Conservation (phyloP, 768 basidiomycete genomes). For the Candolleomyces eurysporus region DNA sequence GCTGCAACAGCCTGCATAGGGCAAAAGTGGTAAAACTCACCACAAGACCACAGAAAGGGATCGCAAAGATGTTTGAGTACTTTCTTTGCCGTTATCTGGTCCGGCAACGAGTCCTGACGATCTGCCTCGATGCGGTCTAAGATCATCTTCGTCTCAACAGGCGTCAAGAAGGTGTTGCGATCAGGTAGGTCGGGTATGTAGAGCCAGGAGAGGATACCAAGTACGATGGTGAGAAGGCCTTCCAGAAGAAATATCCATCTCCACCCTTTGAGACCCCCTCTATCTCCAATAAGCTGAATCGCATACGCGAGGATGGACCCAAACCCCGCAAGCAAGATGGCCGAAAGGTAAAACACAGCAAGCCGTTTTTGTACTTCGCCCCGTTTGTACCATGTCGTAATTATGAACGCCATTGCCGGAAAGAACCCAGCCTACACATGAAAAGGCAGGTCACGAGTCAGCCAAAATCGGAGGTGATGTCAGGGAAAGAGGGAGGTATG, state of each 20-base stretch:
- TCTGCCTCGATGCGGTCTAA: constrained; percentile 48
- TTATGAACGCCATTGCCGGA: constrained; percentile 12
- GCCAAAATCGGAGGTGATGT: too few species aligned
- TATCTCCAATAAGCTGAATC: constrained; percentile 39
- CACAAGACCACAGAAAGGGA: constrained; percentile 48
- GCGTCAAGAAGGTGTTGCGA: constrained; percentile 42
- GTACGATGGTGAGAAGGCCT: constrained; percentile 39
- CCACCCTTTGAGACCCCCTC: constrained; percentile 42
- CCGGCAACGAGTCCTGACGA: constrained; percentile 48
- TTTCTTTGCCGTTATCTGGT: constrained; percentile 35
- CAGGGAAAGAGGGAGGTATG: constrained; percentile 34
- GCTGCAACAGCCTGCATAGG: neutral
- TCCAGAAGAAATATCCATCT: constrained; percentile 53
- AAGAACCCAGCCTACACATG: constrained; percentile 11
- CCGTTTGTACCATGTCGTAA: constrained; percentile 33
- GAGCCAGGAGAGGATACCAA: constrained; percentile 40
- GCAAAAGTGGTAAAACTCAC: constrained; percentile 21
- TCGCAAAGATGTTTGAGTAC: constrained; percentile 39
- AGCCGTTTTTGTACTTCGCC: constrained; percentile 47
- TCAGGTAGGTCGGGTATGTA: constrained; percentile 48
- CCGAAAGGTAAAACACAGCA: constrained; percentile 1
- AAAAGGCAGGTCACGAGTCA: too few species aligned
- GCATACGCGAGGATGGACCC: constrained; percentile 29
- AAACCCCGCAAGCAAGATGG: neutral
- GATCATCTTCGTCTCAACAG: constrained; percentile 37